Evolutionary conservation across 73 alveolate genomes (phyloP).

Genomic region (Diophrys appendiculata): DNA sequence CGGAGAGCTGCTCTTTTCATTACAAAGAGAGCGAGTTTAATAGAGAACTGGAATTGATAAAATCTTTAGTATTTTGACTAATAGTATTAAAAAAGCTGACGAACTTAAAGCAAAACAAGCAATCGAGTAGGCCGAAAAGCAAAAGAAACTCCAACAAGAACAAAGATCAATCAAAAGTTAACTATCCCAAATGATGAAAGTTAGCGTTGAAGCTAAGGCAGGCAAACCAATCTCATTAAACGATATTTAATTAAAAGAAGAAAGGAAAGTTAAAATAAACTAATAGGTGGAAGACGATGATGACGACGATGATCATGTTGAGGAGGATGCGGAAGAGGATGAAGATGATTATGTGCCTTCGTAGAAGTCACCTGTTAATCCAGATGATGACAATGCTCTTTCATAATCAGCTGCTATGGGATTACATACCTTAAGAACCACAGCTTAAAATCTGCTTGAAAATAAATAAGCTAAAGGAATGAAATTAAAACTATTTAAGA

Average conservation of each 20-base stretch:
- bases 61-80: not conserved
- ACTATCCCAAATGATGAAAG: not conserved
- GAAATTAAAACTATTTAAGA: not conserved
- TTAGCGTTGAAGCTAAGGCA: too few species aligned
- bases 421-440: too few species aligned
- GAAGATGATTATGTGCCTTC: too few species aligned
- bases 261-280: too few species aligned
- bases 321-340: constrained; percentile 2
- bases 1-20: constrained; percentile 55
- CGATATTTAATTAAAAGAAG: too few species aligned
- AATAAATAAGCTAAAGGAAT: constrained; percentile 7
- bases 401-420: too few species aligned
- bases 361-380: too few species aligned
- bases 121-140: not conserved
- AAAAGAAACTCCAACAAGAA: not conserved
- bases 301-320: not conserved
- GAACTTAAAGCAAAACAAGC: not conserved
- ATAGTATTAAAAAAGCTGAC: not conserved
- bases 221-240: too few species aligned
- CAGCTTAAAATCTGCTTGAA: too few species aligned
- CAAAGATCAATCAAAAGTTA: not conserved
- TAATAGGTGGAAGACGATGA: not conserved
- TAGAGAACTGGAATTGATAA: not conserved
- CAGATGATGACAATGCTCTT: too few species aligned
- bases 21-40: constrained; percentile 4